These are phyloP conservation scores for Penicillium daleae DNA, from an alignment of 495 filamentous ascomycete species.

Conservation along the genomic window DNA sequence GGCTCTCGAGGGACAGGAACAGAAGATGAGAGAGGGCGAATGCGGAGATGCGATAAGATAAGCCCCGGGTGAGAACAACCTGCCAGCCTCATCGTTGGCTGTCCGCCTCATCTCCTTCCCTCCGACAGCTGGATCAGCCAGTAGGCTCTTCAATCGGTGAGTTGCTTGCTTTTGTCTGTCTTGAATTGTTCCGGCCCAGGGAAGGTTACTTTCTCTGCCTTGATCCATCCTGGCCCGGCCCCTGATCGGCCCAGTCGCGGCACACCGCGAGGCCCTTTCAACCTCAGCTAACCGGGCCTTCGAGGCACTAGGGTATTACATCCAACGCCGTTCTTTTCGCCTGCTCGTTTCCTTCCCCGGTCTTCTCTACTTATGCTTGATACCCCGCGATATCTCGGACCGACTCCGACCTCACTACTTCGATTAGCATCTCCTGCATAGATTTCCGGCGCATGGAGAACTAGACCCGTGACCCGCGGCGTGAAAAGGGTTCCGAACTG, in stretches of 20 bases:
- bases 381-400: slow-evolving; percentile 20
- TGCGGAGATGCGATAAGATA: slow-evolving; percentile 54
- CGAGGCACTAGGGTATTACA: slow-evolving; percentile 6
- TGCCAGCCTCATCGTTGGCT: slow-evolving; percentile 19
- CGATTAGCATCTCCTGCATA: slow-evolving; percentile 30
- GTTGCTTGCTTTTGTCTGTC: slow-evolving; percentile 1
- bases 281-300: background rate
- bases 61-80: slow-evolving; percentile 32
- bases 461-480: slow-evolving; percentile 26
- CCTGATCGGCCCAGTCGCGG: slow-evolving; percentile 1
- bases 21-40: slow-evolving; percentile 20
- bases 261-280: background rate
- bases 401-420: slow-evolving; percentile 21
- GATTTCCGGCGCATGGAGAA: slow-evolving; percentile 36
- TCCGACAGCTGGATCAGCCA: slow-evolving; percentile 12
- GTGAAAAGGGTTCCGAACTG: slow-evolving; percentile 28
- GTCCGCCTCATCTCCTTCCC: slow-evolving; percentile 5
- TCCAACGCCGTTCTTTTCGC: background rate
- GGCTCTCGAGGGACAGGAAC: background rate
- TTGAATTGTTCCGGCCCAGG: background rate
- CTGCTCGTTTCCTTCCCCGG: slow-evolving; percentile 3
- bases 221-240: background rate
- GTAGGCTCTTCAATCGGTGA: slow-evolving; percentile 23
- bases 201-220: background rate
- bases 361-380: slow-evolving; percentile 15